Evolutionary conservation across 2,329 filamentous ascomycete genomes (phyloP).

Genomic region (Talaromyces sp.): DNA sequence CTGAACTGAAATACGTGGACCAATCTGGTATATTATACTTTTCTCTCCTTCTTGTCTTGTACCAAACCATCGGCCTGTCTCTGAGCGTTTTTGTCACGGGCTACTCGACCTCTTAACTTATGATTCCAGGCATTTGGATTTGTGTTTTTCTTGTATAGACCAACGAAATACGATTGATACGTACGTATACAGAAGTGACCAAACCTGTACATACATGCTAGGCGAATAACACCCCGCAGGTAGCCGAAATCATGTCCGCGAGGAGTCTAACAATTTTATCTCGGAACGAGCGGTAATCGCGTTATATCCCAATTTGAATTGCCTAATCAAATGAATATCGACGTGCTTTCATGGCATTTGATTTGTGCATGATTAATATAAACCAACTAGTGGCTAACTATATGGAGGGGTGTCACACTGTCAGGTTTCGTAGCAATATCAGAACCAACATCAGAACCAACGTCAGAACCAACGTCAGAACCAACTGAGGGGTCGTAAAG

Average conservation of each 20-base stretch:
- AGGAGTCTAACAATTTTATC: neutral
- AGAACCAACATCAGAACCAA: too few relatives aligned
- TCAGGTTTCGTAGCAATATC: too few relatives aligned
- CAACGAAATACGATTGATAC: neutral
- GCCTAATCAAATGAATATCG: neutral
- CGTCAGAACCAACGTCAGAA: too few relatives aligned
- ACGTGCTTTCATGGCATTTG: neutral
- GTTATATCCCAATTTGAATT: neutral
- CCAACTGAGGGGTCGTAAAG: neutral
- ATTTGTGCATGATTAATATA: too few relatives aligned
- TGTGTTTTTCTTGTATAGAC: neutral
- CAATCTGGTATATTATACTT: neutral
- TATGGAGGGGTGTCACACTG: too few relatives aligned
- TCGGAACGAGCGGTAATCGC: constrained; percentile 6
- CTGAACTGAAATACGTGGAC: too few relatives aligned
- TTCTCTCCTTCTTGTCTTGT: neutral
- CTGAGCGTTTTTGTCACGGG: constrained; percentile 4
- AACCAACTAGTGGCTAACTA: too few relatives aligned
- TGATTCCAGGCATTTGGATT: neutral
- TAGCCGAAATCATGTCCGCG: neutral
- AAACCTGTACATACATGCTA: neutral
- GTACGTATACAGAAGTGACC: neutral
- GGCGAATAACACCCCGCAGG: too few relatives aligned
- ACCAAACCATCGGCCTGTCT: neutral
- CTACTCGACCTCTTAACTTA: neutral